A percentile compares a stretch with the other conserved stretches of the same genome.
These are phyloP conservation scores for Lophiostoma macrostomum DNA, from an alignment of 495 filamentous ascomycete genomes.

Conservation along the genomic window DNA sequence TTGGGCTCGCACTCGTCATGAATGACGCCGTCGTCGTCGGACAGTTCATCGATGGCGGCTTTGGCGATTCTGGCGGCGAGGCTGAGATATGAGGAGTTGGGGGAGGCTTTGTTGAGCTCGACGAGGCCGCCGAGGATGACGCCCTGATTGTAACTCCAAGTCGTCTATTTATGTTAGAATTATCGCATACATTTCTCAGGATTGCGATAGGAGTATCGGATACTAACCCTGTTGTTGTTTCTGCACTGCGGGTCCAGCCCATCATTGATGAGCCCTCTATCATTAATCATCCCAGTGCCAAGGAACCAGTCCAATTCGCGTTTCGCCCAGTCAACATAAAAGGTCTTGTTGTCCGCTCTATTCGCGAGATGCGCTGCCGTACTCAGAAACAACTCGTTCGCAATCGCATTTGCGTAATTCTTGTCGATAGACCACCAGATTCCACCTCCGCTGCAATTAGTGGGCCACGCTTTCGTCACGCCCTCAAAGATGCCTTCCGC, in stretches of 20 bases:
- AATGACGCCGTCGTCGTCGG: conserved; percentile 57
- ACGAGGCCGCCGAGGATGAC: conserved; percentile 73
- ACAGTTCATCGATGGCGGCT: conserved; percentile 59
- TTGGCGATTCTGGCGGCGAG: conserved; percentile 54
- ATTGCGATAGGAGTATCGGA: conserved; percentile 22
- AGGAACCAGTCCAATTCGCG: conserved; percentile 68
- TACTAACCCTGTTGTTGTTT: conserved; percentile 54
- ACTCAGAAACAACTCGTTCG: conserved; percentile 70
- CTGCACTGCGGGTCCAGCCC: conserved; percentile 59
- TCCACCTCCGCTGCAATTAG: conserved; percentile 52
- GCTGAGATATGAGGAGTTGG: conserved; percentile 45
- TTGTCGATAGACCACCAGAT: conserved; percentile 66
- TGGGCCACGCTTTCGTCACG: conserved; percentile 43
- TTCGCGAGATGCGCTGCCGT: conserved; percentile 71
- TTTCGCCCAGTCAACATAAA: conserved; percentile 58
- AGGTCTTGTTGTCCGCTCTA: conserved; percentile 49
- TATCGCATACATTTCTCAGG: too few species aligned
- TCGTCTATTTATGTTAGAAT: conserved; percentile 5
- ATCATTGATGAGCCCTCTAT: conserved; percentile 65
- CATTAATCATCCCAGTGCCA: conserved; percentile 62
- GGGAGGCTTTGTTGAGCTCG: conserved; percentile 59
- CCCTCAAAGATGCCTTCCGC: conserved; percentile 60
- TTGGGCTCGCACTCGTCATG: conserved; percentile 64
- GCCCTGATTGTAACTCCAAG: conserved; percentile 71
- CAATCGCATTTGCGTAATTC: conserved; percentile 65